Evolutionary conservation across 1,284 basidiomycete species (phyloP), one percentile per base, ranked within the genome.

Genomic region (Ganoderma boninense): DNA sequence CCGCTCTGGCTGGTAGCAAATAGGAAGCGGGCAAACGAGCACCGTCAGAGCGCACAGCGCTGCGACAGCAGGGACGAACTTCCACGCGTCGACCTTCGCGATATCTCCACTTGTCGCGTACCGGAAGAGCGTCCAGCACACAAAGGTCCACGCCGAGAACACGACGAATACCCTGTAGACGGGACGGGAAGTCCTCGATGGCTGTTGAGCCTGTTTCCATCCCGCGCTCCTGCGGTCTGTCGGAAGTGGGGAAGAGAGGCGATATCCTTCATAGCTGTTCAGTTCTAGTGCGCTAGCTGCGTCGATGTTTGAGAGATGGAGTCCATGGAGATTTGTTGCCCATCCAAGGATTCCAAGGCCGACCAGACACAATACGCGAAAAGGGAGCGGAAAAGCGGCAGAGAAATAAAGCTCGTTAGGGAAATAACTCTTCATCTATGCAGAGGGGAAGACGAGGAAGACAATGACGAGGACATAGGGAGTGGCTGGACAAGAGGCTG

Each of bases 311-410:
- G 93, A 83, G 4, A 86, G 72, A 73, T 92, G 84, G 52, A 98
- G 88, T 61, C 93, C 89, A 80, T 98, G 96, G 7, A 98, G 83
- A 81, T 98, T 98, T 44, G 91, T 89, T 0, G 95, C 95, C 80
- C 80, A 81, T 64, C 78, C 78, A 23, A 81, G 73, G 64, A 81
- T 77, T 7, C 85, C 86, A 16, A 82, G 79, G n/a, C 83, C 81
- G 26, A 84, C 70, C 49, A 87, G 77, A 66, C 82, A 82, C 20
- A 86, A 76, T 10, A 81, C 82, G 40, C 82, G 70, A 78, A 81
- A 76, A 72, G 82, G 74, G 75, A 82, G 67, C 76, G 85, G 75
- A 81, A 81, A 82, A 49, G 74, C 73, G 46, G 79, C 77, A 60
- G 80, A 77, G 73, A 82, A 82, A 46, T 73, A 72, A 46, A 74